phyloP scores from a whole-genome alignment of 306 rosid genomes.

The Leucaena leucocephala region DNA sequence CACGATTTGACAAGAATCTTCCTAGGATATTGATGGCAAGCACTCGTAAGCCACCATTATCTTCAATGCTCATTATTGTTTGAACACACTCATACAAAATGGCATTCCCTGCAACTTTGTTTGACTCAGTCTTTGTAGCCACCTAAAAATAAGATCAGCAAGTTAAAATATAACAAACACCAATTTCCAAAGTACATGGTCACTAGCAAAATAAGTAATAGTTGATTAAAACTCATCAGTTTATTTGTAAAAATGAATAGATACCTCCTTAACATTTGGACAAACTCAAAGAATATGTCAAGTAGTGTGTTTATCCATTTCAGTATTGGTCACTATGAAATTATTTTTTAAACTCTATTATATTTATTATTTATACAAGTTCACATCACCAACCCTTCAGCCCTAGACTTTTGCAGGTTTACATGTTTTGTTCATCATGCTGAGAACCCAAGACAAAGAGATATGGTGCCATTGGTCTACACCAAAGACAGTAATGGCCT shows the following conservation, averaged over 20 bases:
- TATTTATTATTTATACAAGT: no score
- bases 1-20: slow-evolving; percentile 97
- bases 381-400: no score
- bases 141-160: slow-evolving; percentile 59
- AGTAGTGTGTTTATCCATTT: no score
- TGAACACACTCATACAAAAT: slow-evolving; percentile 93
- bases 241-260: background rate
- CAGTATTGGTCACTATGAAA: no score
- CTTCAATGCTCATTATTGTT: slow-evolving; percentile 98
- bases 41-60: slow-evolving; percentile 94
- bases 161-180: slow-evolving; percentile 31
- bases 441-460: no score
- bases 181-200: slow-evolving; percentile 27
- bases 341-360: no score
- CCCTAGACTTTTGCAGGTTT: no score
- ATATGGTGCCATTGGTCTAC: no score
- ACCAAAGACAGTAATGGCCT: no score
- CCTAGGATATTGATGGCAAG: slow-evolving; percentile 98
- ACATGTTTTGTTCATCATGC: no score
- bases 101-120: slow-evolving; percentile 97
- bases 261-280: no score
- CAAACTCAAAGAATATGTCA: no score
- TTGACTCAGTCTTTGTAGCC: slow-evolving; percentile 97
- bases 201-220: slow-evolving; percentile 29
- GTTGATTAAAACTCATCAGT: slow-evolving; percentile 20